These are phyloP conservation scores for Kluyveromyces siamensis DNA, from an alignment of 805 yeast genomes.

Conservation along the genomic window DNA sequence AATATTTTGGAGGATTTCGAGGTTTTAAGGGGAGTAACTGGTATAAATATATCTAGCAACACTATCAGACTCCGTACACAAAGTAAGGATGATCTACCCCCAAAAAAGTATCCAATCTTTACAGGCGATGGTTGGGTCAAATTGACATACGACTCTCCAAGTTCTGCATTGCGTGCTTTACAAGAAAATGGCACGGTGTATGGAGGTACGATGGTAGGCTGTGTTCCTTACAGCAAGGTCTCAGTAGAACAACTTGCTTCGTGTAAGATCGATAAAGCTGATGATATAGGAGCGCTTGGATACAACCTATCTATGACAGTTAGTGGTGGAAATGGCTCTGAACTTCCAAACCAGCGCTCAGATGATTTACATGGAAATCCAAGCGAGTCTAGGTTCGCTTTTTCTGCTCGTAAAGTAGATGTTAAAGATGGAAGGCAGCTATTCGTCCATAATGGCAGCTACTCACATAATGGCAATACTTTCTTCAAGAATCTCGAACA, in stretches of 20 bases:
- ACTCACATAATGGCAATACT: conserved; percentile 12
- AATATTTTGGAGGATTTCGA: conserved; percentile 68
- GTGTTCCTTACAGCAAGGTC: conserved; percentile 59
- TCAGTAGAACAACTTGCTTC: conserved; percentile 51
- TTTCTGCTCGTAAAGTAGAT: conserved; percentile 24
- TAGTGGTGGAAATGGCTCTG: conserved; percentile 9
- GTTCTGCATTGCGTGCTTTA: conserved; percentile 74
- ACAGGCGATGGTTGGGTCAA: conserved; percentile 91
- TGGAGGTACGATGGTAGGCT: conserved; percentile 55
- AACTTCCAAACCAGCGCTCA: conserved; percentile 4
- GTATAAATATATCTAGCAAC: conserved; percentile 20
- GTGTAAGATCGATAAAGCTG: conserved; percentile 23
- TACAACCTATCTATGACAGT: conserved; percentile 4
- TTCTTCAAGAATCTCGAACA: conserved; percentile 22
- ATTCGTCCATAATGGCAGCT: conserved; percentile 24
- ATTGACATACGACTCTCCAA: conserved; percentile 66
- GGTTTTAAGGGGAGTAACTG: conserved; percentile 28
- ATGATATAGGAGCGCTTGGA: conserved; percentile 22
- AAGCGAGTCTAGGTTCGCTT: conserved; percentile 3
- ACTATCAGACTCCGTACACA: conserved; percentile 16
- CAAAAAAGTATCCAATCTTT: conserved; percentile 52
- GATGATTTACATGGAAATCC: conserved; percentile 6
- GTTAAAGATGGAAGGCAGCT: conserved; percentile 37
- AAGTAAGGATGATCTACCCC: conserved; percentile 3
- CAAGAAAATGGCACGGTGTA: conserved; percentile 71